Evolutionary conservation across 495 filamentous ascomycete species (phyloP).

Genomic region (Tetracladium setigerum): DNA sequence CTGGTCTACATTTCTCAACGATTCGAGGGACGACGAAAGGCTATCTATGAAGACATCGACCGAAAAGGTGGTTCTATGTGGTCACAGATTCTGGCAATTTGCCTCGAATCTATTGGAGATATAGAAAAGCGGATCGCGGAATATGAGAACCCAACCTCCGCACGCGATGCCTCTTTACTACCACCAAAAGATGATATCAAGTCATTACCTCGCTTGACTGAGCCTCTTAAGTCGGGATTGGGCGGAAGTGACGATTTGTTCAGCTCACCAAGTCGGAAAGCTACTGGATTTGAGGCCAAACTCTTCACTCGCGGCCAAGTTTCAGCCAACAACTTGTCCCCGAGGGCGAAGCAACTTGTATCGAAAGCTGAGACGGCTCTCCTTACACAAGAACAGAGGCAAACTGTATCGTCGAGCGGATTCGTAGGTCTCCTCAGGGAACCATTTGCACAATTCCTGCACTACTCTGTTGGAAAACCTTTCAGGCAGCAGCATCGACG

Average conservation of each 20-base stretch:
- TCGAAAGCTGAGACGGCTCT: constrained; percentile 30
- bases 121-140: constrained; percentile 38
- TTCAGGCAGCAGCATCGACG: constrained; percentile 66
- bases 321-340: constrained; percentile 18
- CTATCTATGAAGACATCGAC: constrained; percentile 85
- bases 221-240: constrained; percentile 45
- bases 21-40: constrained; percentile 63
- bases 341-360: constrained; percentile 30
- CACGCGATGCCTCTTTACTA: not conserved
- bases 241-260: constrained; percentile 41
- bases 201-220: constrained; percentile 40
- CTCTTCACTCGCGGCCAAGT: constrained; percentile 11
- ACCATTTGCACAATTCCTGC: constrained; percentile 32
- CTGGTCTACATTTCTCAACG: constrained; percentile 68
- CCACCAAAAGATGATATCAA: constrained; percentile 2
- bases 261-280: constrained; percentile 37
- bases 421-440: constrained; percentile 29
- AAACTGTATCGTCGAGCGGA: constrained; percentile 32
- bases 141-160: constrained; percentile 9
- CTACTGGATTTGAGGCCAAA: constrained; percentile 32
- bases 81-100: constrained; percentile 65
- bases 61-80: constrained; percentile 71
- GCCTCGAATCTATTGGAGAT: constrained; percentile 56
- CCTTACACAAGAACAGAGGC: constrained; percentile 36
- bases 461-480: constrained; percentile 52